These are phyloP conservation scores for Hura crepitans DNA, from an alignment of 441 rosid genomes.

Conservation along the genomic window DNA sequence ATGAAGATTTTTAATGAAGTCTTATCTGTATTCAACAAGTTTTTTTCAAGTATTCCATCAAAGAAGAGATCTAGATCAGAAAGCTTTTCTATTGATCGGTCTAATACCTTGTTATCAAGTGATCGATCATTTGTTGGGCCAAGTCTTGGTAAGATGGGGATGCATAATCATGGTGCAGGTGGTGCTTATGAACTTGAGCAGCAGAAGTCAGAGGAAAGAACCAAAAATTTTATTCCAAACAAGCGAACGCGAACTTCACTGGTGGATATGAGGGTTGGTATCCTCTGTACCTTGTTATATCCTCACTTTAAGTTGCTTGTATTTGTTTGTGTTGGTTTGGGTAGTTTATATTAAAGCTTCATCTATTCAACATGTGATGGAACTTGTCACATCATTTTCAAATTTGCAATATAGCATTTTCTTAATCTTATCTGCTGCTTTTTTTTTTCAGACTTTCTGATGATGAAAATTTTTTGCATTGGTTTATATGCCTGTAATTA, in stretches of 20 bases:
- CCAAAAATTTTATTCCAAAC: constrained; percentile 63
- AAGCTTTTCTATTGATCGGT: constrained; percentile 51
- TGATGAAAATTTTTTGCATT: not conserved
- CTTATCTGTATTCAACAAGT: constrained; percentile 73
- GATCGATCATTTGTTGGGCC: constrained; percentile 62
- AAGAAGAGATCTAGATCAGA: constrained; percentile 92
- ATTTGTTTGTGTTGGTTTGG: constrained; percentile 7
- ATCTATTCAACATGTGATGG: not conserved
- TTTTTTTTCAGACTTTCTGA: not conserved
- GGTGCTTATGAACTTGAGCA: constrained; percentile 72
- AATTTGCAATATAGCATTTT: not conserved
- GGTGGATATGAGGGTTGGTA: constrained; percentile 69
- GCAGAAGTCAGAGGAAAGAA: constrained; percentile 67
- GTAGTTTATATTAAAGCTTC: not conserved
- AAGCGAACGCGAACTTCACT: constrained; percentile 92
- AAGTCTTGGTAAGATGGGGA: constrained; percentile 64
- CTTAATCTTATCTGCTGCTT: not conserved
- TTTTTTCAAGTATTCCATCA: constrained; percentile 68
- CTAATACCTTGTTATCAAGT: constrained; percentile 45
- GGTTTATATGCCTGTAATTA: not conserved
- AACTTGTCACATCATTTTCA: not conserved
- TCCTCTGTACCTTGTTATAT: constrained; percentile 21
- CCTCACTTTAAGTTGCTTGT: not conserved
- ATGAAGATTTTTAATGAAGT: constrained; percentile 71
- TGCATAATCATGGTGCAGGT: constrained; percentile 54